Percentiles rank a stretch among this genome's conserved stretches.
These are phyloP conservation scores for Alternaria triticimaculans DNA, from an alignment of 2,329 filamentous ascomycete species.

Conservation along the genomic window DNA sequence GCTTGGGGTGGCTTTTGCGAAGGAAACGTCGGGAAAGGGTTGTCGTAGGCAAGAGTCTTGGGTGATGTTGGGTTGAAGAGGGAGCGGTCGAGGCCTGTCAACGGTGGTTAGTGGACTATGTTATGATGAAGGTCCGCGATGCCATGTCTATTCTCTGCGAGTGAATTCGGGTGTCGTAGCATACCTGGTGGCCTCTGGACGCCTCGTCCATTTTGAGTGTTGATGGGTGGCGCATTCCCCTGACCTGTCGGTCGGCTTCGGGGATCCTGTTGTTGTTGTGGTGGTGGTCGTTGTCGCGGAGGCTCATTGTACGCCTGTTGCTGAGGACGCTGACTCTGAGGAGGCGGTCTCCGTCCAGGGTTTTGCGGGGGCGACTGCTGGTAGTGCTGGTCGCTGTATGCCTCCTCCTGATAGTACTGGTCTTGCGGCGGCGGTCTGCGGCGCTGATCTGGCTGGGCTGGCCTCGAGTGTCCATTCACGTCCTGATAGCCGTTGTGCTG, in stretches of 20 bases:
- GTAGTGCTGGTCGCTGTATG: slow-evolving; percentile 34
- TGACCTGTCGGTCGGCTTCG: slow-evolving; percentile 33
- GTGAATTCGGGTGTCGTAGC: slow-evolving; percentile 5
- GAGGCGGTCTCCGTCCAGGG: slow-evolving; percentile 25
- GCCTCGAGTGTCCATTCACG: slow-evolving; percentile 28
- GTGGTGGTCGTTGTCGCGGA: slow-evolving; percentile 31
- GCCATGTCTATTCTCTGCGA: no score
- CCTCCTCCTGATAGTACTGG: slow-evolving; percentile 37
- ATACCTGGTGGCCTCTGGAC: slow-evolving; percentile 40
- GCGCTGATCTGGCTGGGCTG: slow-evolving; percentile 21
- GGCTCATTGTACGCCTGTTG: slow-evolving; percentile 31
- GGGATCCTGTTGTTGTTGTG: slow-evolving; percentile 37
- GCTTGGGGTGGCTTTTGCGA: slow-evolving; percentile 31
- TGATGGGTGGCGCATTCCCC: slow-evolving; percentile 28
- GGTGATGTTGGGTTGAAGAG: slow-evolving; percentile 36
- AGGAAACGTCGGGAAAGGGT: slow-evolving; percentile 57
- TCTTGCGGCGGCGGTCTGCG: slow-evolving; percentile 26
- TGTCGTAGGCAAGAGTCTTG: slow-evolving; percentile 49
- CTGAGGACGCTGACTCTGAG: slow-evolving; percentile 31
- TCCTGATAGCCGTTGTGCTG: slow-evolving; percentile 33
- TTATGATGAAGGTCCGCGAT: not conserved
- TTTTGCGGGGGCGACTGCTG: slow-evolving; percentile 33
- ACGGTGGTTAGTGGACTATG: slow-evolving; percentile 8
- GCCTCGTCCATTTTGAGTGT: slow-evolving; percentile 30
- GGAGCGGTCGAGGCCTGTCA: slow-evolving; percentile 40